These are phyloP conservation scores for Cyberlindnera bimundalis DNA, from an alignment of 805 yeast species.

Conservation along the genomic window DNA sequence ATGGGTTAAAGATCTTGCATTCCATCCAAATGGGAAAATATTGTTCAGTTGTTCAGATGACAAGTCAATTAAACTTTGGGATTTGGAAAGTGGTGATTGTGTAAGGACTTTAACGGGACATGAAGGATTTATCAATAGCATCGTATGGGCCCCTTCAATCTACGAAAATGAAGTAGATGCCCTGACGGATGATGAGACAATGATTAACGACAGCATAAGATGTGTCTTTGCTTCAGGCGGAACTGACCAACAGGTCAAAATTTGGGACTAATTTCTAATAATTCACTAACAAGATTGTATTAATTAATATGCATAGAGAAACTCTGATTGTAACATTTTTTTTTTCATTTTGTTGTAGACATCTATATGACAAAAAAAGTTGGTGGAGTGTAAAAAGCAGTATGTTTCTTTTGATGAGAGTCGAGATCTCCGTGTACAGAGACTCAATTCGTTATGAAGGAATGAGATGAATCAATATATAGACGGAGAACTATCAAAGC, in stretches of 20 bases:
- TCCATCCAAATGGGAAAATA: conserved; percentile 76
- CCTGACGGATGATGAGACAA: conserved; percentile 26
- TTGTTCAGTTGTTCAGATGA: conserved; percentile 78
- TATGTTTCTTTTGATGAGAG: background rate
- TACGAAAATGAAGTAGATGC: conserved; percentile 28
- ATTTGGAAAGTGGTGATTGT: conserved; percentile 48
- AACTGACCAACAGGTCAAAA: conserved; percentile 84
- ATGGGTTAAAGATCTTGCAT: conserved; percentile 71
- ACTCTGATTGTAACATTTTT: background rate
- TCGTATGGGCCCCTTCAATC: conserved; percentile 51
- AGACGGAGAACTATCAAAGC: conserved; percentile 3
- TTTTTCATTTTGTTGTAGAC: background rate
- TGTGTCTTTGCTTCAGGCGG: conserved; percentile 88
- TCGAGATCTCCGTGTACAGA: background rate
- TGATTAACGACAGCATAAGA: conserved; percentile 48
- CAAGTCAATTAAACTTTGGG: conserved; percentile 75
- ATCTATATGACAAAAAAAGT: conserved; percentile 1
- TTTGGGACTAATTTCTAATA: conserved; percentile 60
- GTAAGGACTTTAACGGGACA: conserved; percentile 55
- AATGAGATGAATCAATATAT: background rate
- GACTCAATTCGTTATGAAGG: background rate
- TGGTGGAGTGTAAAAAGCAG: too few species aligned
- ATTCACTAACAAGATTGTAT: conserved; percentile 1
- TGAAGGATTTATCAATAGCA: conserved; percentile 70
- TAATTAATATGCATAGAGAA: conserved; percentile 4